Evolutionary conservation across 208 protist species (phyloP), one percentile per base, ranked within the genome.

Genomic region (Plasmodiophora brassicae): DNA sequence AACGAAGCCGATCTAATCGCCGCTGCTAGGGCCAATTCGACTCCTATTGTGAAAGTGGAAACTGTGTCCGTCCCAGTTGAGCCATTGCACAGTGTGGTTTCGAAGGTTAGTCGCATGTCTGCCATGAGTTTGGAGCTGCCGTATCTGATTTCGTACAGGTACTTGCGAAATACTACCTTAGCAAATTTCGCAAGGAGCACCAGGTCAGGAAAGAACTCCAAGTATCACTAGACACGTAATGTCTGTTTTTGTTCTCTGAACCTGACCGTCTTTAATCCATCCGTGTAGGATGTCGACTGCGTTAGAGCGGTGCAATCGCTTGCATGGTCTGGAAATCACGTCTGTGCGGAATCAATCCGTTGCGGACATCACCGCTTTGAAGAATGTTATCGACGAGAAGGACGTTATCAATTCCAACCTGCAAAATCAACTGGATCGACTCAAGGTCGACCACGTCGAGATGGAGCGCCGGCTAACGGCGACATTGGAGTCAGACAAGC

Each of bases 381-480:
- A 5, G 10, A 32, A 78, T 32, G 14, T 5, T 5, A n/a, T 5
- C 14, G 65, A 78, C 41, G 10, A 8, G 32, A n/a, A 78, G n/a
- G 65, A 5, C 5, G 20, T 78, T 5, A 38, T 5, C 14, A 78
- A 78, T 32, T 8, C 10, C 20, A n/a, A 32, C 14, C 65, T 78
- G 5, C 65, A 78, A 78, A 38, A 32, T 38, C 65, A 78, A 32
- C 5, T 32, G n/a, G 65, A 5, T n/a, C 5, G n/a, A 5, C 14
- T 32, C 5, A n/a, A 36, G 41, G 20, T 5, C 10, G 65, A 78
- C 10, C 65, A 32, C 5, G 65, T 38, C 14, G 65, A 78, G 5
- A 14, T 78, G n/a, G 65, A 78, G n/a, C 65, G 65, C n/a, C 65
- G 65, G n/a, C 41, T 78, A 5, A 78, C 65, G 20, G n/a, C n/a